Percentiles rank a stretch among this genome's conserved stretches.
Conservation (phyloP, 2,329 filamentous ascomycete genomes). For the Neocucurbitaria cava region DNA sequence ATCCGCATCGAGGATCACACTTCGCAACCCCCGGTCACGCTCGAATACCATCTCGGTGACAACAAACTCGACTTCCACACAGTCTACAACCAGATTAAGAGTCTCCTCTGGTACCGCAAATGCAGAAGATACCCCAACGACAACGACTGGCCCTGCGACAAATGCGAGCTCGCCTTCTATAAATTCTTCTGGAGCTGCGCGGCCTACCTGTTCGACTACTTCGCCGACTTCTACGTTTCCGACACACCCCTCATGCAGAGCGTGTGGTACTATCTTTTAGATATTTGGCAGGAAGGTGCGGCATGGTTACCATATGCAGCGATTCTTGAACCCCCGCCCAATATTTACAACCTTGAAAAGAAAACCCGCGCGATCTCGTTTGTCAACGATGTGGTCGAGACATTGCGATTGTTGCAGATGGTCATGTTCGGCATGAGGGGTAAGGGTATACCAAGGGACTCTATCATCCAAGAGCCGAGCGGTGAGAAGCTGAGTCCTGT, state of each 20-base stretch:
- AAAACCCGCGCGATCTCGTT: slow-evolving; percentile 3
- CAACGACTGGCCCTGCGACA: slow-evolving; percentile 8
- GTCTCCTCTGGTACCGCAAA: slow-evolving; percentile 9
- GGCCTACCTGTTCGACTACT: slow-evolving; percentile 38
- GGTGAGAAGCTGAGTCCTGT: background rate
- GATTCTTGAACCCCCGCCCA: slow-evolving; percentile 8
- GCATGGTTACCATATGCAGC: background rate
- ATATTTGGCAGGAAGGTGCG: slow-evolving; percentile 25
- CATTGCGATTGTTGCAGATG: slow-evolving; percentile 3
- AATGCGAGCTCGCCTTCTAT: slow-evolving; percentile 12
- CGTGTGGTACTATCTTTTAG: slow-evolving; percentile 38
- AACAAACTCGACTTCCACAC: slow-evolving; percentile 24
- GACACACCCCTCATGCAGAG: slow-evolving; percentile 32
- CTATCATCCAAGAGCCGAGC: slow-evolving; percentile 15
- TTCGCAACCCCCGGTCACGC: slow-evolving; percentile 11
- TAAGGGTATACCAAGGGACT: background rate
- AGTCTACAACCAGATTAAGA: slow-evolving; percentile 22
- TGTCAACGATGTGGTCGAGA: background rate
- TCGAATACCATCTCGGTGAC: slow-evolving; percentile 14
- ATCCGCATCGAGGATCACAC: slow-evolving; percentile 22
- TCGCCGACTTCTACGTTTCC: slow-evolving; percentile 31
- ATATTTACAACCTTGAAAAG: background rate
- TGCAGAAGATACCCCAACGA: slow-evolving; percentile 1
- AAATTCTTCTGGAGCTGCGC: slow-evolving; percentile 22
- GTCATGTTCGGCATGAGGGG: slow-evolving; percentile 2